phyloP scores from a whole-genome alignment of 176 grass and related monocot species.

The Carex scoparia region DNA sequence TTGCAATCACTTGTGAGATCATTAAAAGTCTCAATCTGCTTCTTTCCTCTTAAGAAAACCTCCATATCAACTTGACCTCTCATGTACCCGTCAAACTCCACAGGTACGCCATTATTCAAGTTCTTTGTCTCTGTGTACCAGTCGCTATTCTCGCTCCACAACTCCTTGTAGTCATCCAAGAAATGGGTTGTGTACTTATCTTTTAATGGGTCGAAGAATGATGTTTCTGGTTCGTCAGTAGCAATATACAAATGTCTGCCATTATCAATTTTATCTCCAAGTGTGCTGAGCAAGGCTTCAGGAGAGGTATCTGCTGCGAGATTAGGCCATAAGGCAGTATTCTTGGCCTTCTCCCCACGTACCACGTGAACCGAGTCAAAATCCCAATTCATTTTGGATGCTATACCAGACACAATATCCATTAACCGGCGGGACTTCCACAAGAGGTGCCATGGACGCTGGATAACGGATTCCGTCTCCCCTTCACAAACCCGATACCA shows the following conservation, averaged over 20 bases:
- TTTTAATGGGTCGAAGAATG: constrained; percentile 71
- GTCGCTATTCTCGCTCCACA: constrained; percentile 77
- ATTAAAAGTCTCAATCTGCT: constrained; percentile 83
- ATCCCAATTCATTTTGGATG: constrained; percentile 82
- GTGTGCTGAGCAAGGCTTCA: constrained; percentile 44
- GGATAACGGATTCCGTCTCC: constrained; percentile 68
- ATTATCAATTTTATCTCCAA: constrained; percentile 70
- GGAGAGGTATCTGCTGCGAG: constrained; percentile 69
- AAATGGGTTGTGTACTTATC: constrained; percentile 56
- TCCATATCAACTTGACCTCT: constrained; percentile 89
- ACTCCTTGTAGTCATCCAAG: constrained; percentile 76
- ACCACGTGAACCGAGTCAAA: constrained; percentile 71
- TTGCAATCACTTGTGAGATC: constrained; percentile 79
- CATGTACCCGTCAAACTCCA: constrained; percentile 95
- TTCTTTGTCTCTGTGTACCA: constrained; percentile 86
- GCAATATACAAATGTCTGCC: constrained; percentile 74
- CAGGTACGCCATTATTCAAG: constrained; percentile 61
- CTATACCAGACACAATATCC: constrained; percentile 81
- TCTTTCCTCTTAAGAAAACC: constrained; percentile 86
- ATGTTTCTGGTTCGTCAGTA: constrained; percentile 64
- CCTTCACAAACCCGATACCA: constrained; percentile 92
- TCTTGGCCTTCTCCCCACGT: constrained; percentile 79
- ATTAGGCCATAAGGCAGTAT: constrained; percentile 72
- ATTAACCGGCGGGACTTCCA: constrained; percentile 88
- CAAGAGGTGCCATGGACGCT: constrained; percentile 79